Conservation (phyloP, 2,329 filamentous ascomycete genomes). For the Aspergillus neoniger region DNA sequence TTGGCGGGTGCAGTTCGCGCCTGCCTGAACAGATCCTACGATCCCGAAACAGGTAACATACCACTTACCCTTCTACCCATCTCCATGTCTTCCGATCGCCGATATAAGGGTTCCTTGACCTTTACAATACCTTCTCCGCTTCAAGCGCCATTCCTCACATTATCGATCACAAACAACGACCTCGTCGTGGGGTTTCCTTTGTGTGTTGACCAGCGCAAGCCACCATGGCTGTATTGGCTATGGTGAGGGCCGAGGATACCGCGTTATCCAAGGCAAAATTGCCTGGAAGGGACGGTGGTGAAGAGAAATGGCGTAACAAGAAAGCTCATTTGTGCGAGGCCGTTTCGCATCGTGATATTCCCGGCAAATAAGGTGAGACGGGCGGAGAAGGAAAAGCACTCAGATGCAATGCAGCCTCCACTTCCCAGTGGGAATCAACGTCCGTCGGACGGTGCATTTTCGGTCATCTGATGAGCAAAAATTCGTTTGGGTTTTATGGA, state of each 20-base stretch:
- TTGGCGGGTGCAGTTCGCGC: neutral
- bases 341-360: neutral
- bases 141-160: neutral
- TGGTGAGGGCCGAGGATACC: constrained; percentile 15
- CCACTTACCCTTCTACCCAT: neutral
- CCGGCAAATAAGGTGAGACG: constrained; percentile 2
- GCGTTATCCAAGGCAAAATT: constrained; percentile 21
- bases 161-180: neutral
- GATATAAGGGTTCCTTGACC: neutral
- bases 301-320: neutral
- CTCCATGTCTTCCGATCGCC: neutral
- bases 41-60: neutral
- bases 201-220: constrained; percentile 6
- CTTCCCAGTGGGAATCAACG: constrained; percentile 1
- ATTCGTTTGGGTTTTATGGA: neutral
- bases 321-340: constrained; percentile 4
- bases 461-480: constrained; percentile 3
- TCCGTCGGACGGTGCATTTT: neutral
- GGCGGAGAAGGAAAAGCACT: neutral
- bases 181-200: constrained; percentile 7
- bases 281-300: neutral
- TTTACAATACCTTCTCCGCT: neutral
- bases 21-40: neutral
- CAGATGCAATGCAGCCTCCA: constrained; percentile 5
- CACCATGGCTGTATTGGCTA: constrained; percentile 20